These are phyloP conservation scores for Chernovozyma sophiae-reginae DNA, from an alignment of 1,139 yeast species.

Conservation along the genomic window DNA sequence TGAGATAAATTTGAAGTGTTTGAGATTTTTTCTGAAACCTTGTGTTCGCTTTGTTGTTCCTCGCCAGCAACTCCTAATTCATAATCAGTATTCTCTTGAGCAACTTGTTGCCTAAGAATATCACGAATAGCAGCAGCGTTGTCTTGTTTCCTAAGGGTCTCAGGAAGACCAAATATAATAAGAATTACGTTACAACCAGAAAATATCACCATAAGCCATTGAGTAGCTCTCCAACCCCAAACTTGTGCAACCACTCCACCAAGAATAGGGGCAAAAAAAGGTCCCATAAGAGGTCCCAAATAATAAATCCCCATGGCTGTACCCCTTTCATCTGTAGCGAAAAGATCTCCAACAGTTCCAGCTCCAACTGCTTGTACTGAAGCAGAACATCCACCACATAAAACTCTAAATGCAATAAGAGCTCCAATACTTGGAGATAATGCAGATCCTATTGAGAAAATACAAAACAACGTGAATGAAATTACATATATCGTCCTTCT, in stretches of 20 bases:
- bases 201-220: constrained; percentile 74
- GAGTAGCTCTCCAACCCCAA: constrained; percentile 90
- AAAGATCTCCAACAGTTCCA: constrained; percentile 79
- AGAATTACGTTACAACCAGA: constrained; percentile 52
- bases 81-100: constrained; percentile 16
- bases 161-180: constrained; percentile 63
- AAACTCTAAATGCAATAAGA: constrained; percentile 63
- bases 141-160: constrained; percentile 62
- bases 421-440: constrained; percentile 57
- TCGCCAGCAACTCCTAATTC: constrained; percentile 12
- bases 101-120: constrained; percentile 20
- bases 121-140: constrained; percentile 46
- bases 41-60: background rate
- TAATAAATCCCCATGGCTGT: constrained; percentile 78
- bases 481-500: constrained; percentile 68
- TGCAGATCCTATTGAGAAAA: constrained; percentile 71
- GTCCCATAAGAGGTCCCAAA: constrained; percentile 79
- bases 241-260: constrained; percentile 71
- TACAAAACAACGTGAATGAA: constrained; percentile 60
- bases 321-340: constrained; percentile 65
- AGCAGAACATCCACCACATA: constrained; percentile 80
- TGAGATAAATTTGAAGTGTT: background rate
- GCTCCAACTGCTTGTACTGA: constrained; percentile 90
- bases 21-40: background rate
- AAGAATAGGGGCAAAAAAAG: constrained; percentile 72